phyloP scores from a whole-genome alignment of 1,284 basidiomycete species.

The Mycocalia duriaeana region DNA sequence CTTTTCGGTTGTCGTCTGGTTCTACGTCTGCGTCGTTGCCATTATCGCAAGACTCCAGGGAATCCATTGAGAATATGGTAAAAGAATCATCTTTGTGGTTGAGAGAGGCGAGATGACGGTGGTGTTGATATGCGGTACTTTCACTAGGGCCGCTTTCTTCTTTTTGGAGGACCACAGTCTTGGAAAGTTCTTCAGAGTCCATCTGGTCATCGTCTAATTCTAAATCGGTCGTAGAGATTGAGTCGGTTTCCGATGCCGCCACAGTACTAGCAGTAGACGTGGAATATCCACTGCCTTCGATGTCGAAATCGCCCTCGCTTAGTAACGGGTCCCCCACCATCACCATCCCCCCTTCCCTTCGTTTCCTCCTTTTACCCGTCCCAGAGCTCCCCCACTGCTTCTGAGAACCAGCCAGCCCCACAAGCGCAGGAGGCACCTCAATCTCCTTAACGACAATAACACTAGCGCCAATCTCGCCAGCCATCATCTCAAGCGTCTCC shows the following conservation, averaged over 20 bases:
- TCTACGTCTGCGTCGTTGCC: constrained; percentile 33
- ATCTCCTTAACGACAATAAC: constrained; percentile 86
- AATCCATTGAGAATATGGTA: constrained; percentile 44
- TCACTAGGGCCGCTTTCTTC: not conserved
- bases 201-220: constrained; percentile 30
- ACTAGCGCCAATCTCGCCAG: constrained; percentile 84
- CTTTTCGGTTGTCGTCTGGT: constrained; percentile 20
- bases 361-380: constrained; percentile 18
- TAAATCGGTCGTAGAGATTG: constrained; percentile 25
- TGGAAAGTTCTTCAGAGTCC: constrained; percentile 24
- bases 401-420: constrained; percentile 34
- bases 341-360: constrained; percentile 10
- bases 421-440: constrained; percentile 56
- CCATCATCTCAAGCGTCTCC: constrained; percentile 87
- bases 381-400: constrained; percentile 29
- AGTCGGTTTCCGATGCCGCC: constrained; percentile 32
- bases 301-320: too few relatives aligned
- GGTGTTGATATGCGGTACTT: not conserved
- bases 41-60: constrained; percentile 34
- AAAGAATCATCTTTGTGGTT: constrained; percentile 7
- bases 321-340: too few relatives aligned
- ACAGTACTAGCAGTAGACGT: constrained; percentile 22
- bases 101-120: constrained; percentile 2
- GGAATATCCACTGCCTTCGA: constrained; percentile 18
- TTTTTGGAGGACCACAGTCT: constrained; percentile 26